A percentile compares a stretch with the other conserved stretches of the same genome.
Conservation (phyloP, 2,329 filamentous ascomycete species). For the Paramyrothecium sp. region DNA sequence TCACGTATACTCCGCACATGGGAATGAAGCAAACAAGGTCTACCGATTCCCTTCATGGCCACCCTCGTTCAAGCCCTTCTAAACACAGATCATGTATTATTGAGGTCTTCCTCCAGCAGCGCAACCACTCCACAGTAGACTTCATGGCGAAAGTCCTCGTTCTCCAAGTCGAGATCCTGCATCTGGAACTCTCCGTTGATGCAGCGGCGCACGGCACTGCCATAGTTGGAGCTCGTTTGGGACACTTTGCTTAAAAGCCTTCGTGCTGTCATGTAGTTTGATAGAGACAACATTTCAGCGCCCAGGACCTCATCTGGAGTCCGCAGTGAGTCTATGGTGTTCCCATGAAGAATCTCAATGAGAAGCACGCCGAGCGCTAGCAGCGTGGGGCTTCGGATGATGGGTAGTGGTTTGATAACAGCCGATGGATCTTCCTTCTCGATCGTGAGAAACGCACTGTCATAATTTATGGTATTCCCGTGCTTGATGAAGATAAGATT, state of each 20-base stretch:
- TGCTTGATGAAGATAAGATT: conserved; percentile 8
- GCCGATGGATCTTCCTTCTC: neutral
- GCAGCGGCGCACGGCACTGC: conserved; percentile 13
- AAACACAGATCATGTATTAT: too few relatives aligned
- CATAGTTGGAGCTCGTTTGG: conserved; percentile 12
- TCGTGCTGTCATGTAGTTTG: conserved; percentile 1
- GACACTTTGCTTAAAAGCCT: neutral
- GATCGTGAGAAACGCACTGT: conserved; percentile 3
- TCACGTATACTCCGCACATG: too few relatives aligned
- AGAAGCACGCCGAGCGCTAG: conserved; percentile 11
- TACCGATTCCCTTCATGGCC: too few relatives aligned
- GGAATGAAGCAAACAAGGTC: too few relatives aligned
- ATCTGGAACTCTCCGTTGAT: conserved; percentile 9
- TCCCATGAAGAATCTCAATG: conserved; percentile 9
- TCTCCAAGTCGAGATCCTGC: conserved; percentile 2
- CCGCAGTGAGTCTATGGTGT: conserved; percentile 5
- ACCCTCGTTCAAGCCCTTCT: too few relatives aligned
- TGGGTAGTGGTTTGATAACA: neutral
- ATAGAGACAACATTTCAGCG: neutral
- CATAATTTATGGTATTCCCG: neutral
- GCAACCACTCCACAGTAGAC: conserved; percentile 10
- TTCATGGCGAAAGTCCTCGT: conserved; percentile 9
- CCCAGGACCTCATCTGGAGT: neutral
- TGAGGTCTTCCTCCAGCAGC: conserved; percentile 10
- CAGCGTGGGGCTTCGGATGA: conserved; percentile 4